phyloP scores from a whole-genome alignment of 148 eudicot species.

The Fallopia convolvulus region DNA sequence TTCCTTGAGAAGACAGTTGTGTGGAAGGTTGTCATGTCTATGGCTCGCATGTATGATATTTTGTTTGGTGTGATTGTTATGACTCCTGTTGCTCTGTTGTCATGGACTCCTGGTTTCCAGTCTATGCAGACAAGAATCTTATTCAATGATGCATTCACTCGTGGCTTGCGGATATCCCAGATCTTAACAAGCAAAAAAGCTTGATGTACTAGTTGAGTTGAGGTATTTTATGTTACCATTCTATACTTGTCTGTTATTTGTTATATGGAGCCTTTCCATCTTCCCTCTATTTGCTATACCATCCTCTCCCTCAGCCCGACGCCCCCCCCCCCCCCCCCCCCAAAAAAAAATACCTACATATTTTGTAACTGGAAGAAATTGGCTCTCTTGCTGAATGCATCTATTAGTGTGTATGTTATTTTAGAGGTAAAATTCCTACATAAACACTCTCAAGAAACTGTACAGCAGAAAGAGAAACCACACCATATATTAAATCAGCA shows the following conservation, averaged over 20 bases:
- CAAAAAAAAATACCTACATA: not conserved
- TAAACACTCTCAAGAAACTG: not conserved
- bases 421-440: not conserved
- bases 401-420: not conserved
- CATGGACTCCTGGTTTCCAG: constrained; percentile 97
- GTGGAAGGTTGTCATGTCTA: constrained; percentile 58
- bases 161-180: constrained; percentile 79
- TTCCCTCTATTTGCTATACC: not conserved
- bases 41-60: constrained; percentile 79
- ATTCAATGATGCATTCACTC: constrained; percentile 87
- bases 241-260: not conserved
- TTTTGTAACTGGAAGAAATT: not conserved
- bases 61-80: constrained; percentile 80
- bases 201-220: not conserved
- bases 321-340: not conserved
- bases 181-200: constrained; percentile 64
- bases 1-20: constrained; percentile 42
- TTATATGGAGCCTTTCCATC: not conserved
- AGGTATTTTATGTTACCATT: not conserved
- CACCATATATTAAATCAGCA: not conserved
- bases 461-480: not conserved
- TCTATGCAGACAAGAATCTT: constrained; percentile 93
- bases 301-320: not conserved
- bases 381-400: not conserved
- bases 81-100: constrained; percentile 69